A percentile compares a stretch with the other conserved stretches of the same genome.
Conservation (phyloP, 306 rosid species). For the Dryas octopetala region DNA sequence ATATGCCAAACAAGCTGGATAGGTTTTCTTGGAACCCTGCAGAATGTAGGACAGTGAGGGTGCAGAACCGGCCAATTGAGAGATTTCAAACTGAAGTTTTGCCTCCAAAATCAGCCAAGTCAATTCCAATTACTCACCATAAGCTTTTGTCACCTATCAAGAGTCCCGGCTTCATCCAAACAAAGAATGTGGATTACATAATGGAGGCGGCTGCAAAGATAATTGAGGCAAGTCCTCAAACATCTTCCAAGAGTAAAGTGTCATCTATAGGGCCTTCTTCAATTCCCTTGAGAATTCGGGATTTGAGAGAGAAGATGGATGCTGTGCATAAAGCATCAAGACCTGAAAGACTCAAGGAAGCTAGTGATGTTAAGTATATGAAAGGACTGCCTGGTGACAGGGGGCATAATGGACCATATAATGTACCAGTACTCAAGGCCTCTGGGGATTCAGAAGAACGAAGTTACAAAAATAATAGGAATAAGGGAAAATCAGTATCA, state of each 20-base stretch:
- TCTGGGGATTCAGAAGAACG: constrained; percentile 41
- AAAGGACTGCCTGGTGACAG: constrained; percentile 40
- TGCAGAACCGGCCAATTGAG: constrained; percentile 50
- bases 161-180: constrained; percentile 57
- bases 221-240: constrained; percentile 74
- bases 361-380: constrained; percentile 24
- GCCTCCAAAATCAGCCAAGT: constrained; percentile 89
- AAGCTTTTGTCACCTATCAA: constrained; percentile 84
- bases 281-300: constrained; percentile 71
- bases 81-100: constrained; percentile 83
- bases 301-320: constrained; percentile 75
- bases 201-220: constrained; percentile 95
- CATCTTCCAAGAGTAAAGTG: constrained; percentile 44
- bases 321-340: constrained; percentile 55
- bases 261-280: constrained; percentile 57
- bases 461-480: constrained; percentile 33
- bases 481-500: constrained; percentile 57
- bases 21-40: constrained; percentile 48
- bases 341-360: constrained; percentile 34
- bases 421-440: constrained; percentile 40
- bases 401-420: constrained; percentile 42
- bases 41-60: constrained; percentile 46
- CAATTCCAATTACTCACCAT: constrained; percentile 79
- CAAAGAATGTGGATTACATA: constrained; percentile 55
- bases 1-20: constrained; percentile 47